Percentiles rank a stretch among this genome's conserved stretches.
These are phyloP conservation scores for Zalaria obscura DNA, from an alignment of 2,329 filamentous ascomycete genomes.

Conservation along the genomic window DNA sequence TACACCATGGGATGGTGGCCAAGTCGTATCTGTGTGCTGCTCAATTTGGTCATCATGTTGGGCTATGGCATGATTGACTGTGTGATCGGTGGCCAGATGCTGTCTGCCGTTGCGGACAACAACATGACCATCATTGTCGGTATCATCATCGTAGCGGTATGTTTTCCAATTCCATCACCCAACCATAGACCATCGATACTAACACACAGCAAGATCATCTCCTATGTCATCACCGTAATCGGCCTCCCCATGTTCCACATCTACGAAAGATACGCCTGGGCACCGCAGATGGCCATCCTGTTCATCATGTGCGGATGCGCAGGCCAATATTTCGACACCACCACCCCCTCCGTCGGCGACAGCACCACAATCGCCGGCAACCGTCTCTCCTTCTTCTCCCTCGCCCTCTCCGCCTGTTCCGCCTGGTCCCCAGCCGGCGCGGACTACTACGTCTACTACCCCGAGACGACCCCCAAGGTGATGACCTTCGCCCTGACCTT, in stretches of 20 bases:
- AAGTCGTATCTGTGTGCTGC: constrained; percentile 36
- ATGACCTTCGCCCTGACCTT: constrained; percentile 21
- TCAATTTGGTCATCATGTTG: constrained; percentile 42
- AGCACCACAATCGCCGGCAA: constrained; percentile 16
- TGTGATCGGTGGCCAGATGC: constrained; percentile 46
- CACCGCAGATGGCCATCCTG: constrained; percentile 23
- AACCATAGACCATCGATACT: neutral
- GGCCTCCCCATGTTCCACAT: constrained; percentile 21
- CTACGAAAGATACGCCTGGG: constrained; percentile 26
- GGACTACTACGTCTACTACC: constrained; percentile 29
- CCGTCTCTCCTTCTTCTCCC: constrained; percentile 21
- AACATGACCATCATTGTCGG: constrained; percentile 43
- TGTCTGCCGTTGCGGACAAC: constrained; percentile 43
- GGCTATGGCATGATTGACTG: constrained; percentile 45
- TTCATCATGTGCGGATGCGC: constrained; percentile 24
- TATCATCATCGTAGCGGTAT: constrained; percentile 39
- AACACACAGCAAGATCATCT: constrained; percentile 4
- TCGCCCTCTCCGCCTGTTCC: constrained; percentile 19
- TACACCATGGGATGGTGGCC: constrained; percentile 44
- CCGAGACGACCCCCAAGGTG: constrained; percentile 18
- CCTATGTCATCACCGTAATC: constrained; percentile 7
- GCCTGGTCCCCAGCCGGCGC: constrained; percentile 11
- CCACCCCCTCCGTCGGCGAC: constrained; percentile 12
- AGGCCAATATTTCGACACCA: constrained; percentile 20
- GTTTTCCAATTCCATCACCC: neutral